phyloP scores from a whole-genome alignment of 2,329 filamentous ascomycete species.

The Trichoderma koningiopsis region DNA sequence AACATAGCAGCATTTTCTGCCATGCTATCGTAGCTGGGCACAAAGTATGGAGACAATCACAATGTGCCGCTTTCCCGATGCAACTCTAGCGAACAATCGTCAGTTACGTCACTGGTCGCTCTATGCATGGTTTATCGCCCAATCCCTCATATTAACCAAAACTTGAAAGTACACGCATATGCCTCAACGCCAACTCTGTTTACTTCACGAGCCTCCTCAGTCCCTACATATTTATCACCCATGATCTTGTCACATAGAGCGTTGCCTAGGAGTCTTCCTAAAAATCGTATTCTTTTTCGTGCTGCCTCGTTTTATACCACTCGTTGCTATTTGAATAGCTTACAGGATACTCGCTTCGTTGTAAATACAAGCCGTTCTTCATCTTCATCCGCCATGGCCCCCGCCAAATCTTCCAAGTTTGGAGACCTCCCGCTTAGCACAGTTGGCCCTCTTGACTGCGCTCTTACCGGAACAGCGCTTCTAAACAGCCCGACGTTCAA shows the following conservation, averaged over 20 bases:
- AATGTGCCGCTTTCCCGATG: not conserved
- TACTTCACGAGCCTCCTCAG: not conserved
- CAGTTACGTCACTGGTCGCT: not conserved
- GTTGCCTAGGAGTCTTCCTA: not conserved
- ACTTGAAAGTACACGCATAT: not conserved
- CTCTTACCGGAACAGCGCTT: conserved; percentile 40
- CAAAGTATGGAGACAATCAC: not conserved
- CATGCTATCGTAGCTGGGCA: not conserved
- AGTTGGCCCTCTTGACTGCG: conserved; percentile 41
- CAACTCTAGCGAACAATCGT: not conserved
- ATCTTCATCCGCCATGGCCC: conserved; percentile 18
- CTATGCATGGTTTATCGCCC: not conserved
- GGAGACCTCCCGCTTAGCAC: conserved; percentile 41
- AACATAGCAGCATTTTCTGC: not conserved
- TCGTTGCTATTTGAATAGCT: not conserved
- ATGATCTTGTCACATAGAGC: not conserved
- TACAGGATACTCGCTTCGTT: not conserved
- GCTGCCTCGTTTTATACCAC: not conserved
- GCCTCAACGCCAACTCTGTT: not conserved
- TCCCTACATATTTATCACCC: not conserved
- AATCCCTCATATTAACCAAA: not conserved
- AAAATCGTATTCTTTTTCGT: not conserved
- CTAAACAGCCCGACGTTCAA: conserved; percentile 58
- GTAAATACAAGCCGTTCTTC: not conserved
- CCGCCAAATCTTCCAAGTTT: conserved; percentile 33